A percentile compares a stretch with the other conserved stretches of the same genome.
phyloP scores from a whole-genome alignment of 2,329 filamentous ascomycete genomes.

The Chaetomium strumarium region DNA sequence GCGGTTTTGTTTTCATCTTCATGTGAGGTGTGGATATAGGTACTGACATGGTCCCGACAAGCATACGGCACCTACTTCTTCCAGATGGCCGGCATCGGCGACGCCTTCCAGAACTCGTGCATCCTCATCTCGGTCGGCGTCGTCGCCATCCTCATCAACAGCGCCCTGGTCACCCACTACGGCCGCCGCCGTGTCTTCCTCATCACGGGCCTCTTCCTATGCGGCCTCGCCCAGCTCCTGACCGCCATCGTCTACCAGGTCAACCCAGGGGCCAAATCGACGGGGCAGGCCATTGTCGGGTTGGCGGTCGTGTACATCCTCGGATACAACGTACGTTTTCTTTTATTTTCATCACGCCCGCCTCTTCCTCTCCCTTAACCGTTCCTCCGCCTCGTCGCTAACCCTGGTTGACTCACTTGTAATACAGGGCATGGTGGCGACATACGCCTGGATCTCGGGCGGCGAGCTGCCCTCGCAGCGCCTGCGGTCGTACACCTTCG shows the following conservation, averaged over 20 bases:
- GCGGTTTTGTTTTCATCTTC: neutral
- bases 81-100: slow-evolving; percentile 49
- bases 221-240: slow-evolving; percentile 48
- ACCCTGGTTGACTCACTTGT: neutral
- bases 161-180: slow-evolving; percentile 43
- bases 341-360: neutral
- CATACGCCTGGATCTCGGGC: slow-evolving; percentile 52
- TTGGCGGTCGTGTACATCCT: slow-evolving; percentile 48
- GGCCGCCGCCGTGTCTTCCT: slow-evolving; percentile 50
- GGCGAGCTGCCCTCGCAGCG: slow-evolving; percentile 53
- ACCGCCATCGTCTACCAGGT: slow-evolving; percentile 46
- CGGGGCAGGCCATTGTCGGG: slow-evolving; percentile 44
- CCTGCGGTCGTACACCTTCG: slow-evolving; percentile 51
- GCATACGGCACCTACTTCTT: slow-evolving; percentile 56
- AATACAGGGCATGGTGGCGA: slow-evolving; percentile 39
- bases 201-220: slow-evolving; percentile 42
- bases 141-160: slow-evolving; percentile 47
- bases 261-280: slow-evolving; percentile 31
- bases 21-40: neutral
- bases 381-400: neutral
- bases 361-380: neutral
- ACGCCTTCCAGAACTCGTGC: slow-evolving; percentile 50
- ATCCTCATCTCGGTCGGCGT: slow-evolving; percentile 49
- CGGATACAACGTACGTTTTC: slow-evolving; percentile 41
- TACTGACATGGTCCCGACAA: slow-evolving; percentile 29